Evolutionary conservation across 2,329 filamentous ascomycete species (phyloP).

Genomic region (Diaporthe humulicola): DNA sequence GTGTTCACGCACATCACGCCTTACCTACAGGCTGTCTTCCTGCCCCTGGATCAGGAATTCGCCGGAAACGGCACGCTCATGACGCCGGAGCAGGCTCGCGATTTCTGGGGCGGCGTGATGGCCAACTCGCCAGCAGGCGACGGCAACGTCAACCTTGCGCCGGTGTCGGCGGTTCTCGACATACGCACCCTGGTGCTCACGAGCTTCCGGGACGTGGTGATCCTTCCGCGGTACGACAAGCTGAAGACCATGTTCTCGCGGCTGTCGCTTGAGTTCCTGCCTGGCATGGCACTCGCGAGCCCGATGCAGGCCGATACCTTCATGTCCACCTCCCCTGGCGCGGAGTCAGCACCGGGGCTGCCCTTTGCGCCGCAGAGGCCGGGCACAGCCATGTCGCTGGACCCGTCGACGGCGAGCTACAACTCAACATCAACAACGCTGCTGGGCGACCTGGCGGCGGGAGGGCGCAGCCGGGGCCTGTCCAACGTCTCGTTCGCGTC

Average conservation of each 20-base stretch:
- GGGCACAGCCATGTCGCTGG: slow-evolving; percentile 81
- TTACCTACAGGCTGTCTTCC: slow-evolving; percentile 94
- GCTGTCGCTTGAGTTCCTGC: slow-evolving; percentile 83
- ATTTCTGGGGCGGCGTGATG: slow-evolving; percentile 88
- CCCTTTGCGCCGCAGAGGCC: slow-evolving; percentile 62
- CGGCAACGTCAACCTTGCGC: slow-evolving; percentile 57
- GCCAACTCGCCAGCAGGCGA: slow-evolving; percentile 45
- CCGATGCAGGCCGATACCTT: slow-evolving; percentile 61
- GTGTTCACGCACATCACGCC: slow-evolving; percentile 92
- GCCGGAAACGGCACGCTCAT: slow-evolving; percentile 86
- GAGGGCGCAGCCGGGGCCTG: slow-evolving; percentile 81
- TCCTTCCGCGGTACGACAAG: slow-evolving; percentile 88
- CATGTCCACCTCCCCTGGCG: slow-evolving; percentile 64
- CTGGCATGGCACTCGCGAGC: slow-evolving; percentile 66
- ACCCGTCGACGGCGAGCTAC: slow-evolving; percentile 82
- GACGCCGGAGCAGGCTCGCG: slow-evolving; percentile 81
- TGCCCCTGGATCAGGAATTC: slow-evolving; percentile 94
- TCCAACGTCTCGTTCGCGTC: slow-evolving; percentile 83
- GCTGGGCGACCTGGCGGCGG: slow-evolving; percentile 72
- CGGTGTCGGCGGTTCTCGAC: slow-evolving; percentile 74
- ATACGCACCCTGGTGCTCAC: slow-evolving; percentile 90
- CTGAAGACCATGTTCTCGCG: slow-evolving; percentile 93
- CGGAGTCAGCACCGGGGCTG: slow-evolving; percentile 56
- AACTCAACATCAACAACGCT: slow-evolving; percentile 85
- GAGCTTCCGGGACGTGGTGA: slow-evolving; percentile 88